Base-by-base conservation (phyloP, 257 asterid genomes). In the Cynanchum wilfordii region DNA sequence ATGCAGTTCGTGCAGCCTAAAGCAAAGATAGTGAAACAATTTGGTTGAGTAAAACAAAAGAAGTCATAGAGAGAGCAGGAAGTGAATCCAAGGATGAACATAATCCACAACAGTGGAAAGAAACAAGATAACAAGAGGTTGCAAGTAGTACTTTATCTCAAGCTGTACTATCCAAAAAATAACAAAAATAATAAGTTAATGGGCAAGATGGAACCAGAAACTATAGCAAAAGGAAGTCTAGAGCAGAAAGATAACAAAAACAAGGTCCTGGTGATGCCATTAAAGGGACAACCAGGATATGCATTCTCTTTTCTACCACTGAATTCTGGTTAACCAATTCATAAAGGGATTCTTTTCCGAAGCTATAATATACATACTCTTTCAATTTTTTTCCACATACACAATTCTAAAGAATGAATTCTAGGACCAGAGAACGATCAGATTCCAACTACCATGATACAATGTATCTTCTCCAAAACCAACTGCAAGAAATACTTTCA, bases 1-100 rank as follows among this genome's bases (percentile, higher is more conserved):
- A 70, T 75, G 75, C 78, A 56, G 44, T 60, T 78, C 77, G 82
- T 65, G 81, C 73, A 72, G 79, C 75, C 98, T 93, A 62, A 56
- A 73, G 66, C 68, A 80, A 42, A 79, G n/a, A 44, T 4, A 24
- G 42, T 4, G 10, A 42, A 42, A 7, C 47, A 42, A 42, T 49
- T 38, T 52, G 54, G 30, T 27, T 3, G n/a, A 49, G 8, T 33
- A 33, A 40, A 29, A 1, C 51, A 33, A 49, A 62, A 38, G 56
- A 56, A 60, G 38, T 17, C 52, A n/a, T 54, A 36, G 50, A 22
- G 60, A 10, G 33, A 27, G 16, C 69, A 22, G 17, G 20, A 45
- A 47, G 47, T 40, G 50, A 47, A 44, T 29, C 22, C 58, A 63
- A 73, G 36, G 57, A 12, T 12, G 62, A 54, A 50, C 19, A 62